phyloP scores from a whole-genome alignment of 1,284 basidiomycete species.

The Sphagnurus paluster region DNA sequence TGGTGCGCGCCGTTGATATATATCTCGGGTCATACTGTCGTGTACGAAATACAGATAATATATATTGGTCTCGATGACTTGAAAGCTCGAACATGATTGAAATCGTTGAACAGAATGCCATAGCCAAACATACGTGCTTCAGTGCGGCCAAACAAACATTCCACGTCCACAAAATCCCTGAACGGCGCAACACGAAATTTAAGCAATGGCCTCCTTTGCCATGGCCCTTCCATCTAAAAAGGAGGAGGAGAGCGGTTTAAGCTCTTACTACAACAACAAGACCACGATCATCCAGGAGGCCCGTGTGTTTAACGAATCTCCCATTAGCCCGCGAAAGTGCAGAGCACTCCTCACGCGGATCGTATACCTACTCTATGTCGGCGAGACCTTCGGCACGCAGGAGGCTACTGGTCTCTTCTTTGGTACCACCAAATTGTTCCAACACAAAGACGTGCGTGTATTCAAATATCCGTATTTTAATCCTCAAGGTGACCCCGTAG shows the following conservation, averaged over 20 bases:
- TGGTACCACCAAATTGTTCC: slow-evolving; percentile 98
- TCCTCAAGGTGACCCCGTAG: slow-evolving; percentile 7
- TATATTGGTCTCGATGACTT: not conserved
- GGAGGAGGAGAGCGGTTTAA: slow-evolving; percentile 88
- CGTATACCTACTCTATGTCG: slow-evolving; percentile 94
- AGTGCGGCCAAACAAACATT: slow-evolving; percentile 33
- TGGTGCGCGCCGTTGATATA: slow-evolving; percentile 11
- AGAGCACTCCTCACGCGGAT: slow-evolving; percentile 95
- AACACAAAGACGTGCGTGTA: slow-evolving; percentile 94
- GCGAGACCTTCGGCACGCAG: slow-evolving; percentile 93
- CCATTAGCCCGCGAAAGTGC: slow-evolving; percentile 96
- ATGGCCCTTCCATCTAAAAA: slow-evolving; percentile 87
- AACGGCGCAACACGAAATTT: slow-evolving; percentile 12
- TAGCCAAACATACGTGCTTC: slow-evolving; percentile 28
- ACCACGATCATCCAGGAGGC: slow-evolving; percentile 98
- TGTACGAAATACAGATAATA: slow-evolving; percentile 18
- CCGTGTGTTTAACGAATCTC: slow-evolving; percentile 98
- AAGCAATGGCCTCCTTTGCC: slow-evolving; percentile 46
- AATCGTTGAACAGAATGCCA: slow-evolving; percentile 10
- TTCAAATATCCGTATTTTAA: slow-evolving; percentile 4
- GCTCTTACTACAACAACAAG: slow-evolving; percentile 91
- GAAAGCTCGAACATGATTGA: slow-evolving; percentile 14
- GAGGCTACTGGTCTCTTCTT: slow-evolving; percentile 99
- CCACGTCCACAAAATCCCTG: slow-evolving; percentile 35
- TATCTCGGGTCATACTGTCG: slow-evolving; percentile 5